These are phyloP conservation scores for Coemansia sp. DNA, from an alignment of 192 early-diverging fungal species.

Conservation along the genomic window DNA sequence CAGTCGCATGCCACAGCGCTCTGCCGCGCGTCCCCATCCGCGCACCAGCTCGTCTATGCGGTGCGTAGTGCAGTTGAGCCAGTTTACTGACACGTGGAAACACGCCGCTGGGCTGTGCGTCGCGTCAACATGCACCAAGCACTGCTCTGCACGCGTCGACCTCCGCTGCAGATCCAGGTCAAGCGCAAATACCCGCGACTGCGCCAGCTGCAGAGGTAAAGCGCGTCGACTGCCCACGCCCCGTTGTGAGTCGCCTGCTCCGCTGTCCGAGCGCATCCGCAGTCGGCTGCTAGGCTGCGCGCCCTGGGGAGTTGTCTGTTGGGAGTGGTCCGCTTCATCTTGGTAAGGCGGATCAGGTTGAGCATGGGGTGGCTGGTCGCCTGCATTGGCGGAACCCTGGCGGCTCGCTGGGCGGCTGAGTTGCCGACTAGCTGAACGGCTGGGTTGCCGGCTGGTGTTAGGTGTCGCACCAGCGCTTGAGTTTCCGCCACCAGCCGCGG, in stretches of 20 bases:
- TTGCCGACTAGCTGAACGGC: constrained; percentile 14
- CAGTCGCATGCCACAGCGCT: constrained; percentile 83
- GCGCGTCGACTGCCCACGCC: constrained; percentile 21
- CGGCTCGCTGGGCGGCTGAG: constrained; percentile 45
- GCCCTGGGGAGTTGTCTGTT: neutral
- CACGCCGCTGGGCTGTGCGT: constrained; percentile 83
- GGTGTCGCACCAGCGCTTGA: constrained; percentile 32
- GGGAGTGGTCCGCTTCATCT: no score
- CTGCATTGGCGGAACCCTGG: constrained; percentile 12
- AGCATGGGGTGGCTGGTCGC: neutral
- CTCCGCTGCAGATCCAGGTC: constrained; percentile 80
- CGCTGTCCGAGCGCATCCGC: constrained; percentile 28
- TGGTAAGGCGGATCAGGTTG: no score
- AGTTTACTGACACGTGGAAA: constrained; percentile 92
- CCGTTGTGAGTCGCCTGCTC: neutral
- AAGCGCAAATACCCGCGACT: constrained; percentile 66
- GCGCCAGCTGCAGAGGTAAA: constrained; percentile 59
- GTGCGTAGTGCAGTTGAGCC: constrained; percentile 90
- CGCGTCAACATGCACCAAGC: constrained; percentile 85
- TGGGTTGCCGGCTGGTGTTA: constrained; percentile 30
- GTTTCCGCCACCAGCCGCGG: constrained; percentile 6
- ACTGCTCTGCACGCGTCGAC: constrained; percentile 78
- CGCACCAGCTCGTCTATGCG: constrained; percentile 83
- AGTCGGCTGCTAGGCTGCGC: constrained; percentile 33
- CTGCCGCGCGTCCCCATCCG: constrained; percentile 76